Evolutionary conservation across 768 basidiomycete genomes (phyloP).

Genomic region (Xerocomellus intermedius): DNA sequence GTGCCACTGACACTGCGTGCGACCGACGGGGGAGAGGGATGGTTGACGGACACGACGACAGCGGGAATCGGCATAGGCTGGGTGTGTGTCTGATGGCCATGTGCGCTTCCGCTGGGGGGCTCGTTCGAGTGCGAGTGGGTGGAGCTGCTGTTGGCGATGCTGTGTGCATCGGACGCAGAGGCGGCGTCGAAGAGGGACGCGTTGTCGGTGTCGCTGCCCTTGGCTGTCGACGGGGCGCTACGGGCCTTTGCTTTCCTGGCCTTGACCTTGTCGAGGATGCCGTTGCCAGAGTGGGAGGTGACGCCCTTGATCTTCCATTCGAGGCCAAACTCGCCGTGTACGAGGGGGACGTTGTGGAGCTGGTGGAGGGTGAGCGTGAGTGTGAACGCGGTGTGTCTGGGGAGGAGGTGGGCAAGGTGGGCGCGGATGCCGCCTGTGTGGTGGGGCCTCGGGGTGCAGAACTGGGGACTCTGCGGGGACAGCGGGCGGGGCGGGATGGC

Average conservation of each 20-base stretch:
- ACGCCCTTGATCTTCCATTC: constrained; percentile 71
- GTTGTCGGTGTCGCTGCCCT: constrained; percentile 26
- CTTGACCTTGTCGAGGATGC: constrained; percentile 43
- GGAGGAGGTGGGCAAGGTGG: constrained; percentile 59
- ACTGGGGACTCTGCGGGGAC: background rate
- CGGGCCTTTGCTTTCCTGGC: constrained; percentile 18
- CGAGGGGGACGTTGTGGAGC: constrained; percentile 68
- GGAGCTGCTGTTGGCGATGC: constrained; percentile 28
- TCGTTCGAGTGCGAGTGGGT: constrained; percentile 23
- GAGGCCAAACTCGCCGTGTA: constrained; percentile 66
- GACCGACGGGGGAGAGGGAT: constrained; percentile 5
- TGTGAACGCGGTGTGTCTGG: constrained; percentile 65
- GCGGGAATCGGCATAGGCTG: constrained; percentile 22
- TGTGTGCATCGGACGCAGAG: constrained; percentile 29
- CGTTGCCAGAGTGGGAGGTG: constrained; percentile 38
- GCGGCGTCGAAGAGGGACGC: constrained; percentile 24
- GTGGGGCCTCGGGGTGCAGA: background rate
- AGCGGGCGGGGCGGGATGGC: background rate
- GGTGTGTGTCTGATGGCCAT: background rate
- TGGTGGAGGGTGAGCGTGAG: constrained; percentile 62
- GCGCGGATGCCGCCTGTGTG: constrained; percentile 41
- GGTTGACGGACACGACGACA: constrained; percentile 27
- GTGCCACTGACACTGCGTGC: constrained; percentile 23
- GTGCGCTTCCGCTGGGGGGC: background rate
- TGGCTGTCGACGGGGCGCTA: background rate